A percentile compares a stretch with the other conserved stretches of the same genome.
Evolutionary conservation across 75 land plant genomes (phyloP).

Genomic region (Isoetes taiwanensis): DNA sequence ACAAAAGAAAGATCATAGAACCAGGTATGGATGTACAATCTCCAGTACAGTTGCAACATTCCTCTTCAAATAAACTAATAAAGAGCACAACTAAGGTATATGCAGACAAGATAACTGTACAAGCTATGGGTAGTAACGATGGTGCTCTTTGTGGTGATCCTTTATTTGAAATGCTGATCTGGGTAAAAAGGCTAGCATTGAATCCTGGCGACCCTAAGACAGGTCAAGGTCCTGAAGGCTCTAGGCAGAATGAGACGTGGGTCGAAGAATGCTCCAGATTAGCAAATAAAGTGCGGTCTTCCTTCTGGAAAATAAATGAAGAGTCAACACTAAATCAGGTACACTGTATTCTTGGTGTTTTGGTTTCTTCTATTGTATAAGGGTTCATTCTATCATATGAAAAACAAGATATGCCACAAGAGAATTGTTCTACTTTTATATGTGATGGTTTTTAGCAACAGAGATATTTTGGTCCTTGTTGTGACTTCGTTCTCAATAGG

Average conservation of each 20-base stretch:
- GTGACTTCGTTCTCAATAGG: background rate
- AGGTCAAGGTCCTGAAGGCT: constrained; percentile 17
- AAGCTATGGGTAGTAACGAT: too few relatives aligned
- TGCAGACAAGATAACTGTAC: too few relatives aligned
- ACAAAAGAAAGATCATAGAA: too few relatives aligned
- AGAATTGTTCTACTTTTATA: too few relatives aligned
- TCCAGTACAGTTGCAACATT: too few relatives aligned
- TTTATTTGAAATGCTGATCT: constrained; percentile 28
- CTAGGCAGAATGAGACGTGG: constrained; percentile 27
- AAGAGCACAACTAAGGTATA: too few relatives aligned
- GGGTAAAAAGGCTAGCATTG: constrained; percentile 44
- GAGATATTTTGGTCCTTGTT: background rate
- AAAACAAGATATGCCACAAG: too few relatives aligned
- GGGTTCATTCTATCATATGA: too few relatives aligned
- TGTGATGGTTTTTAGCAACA: too few relatives aligned
- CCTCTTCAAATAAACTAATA: too few relatives aligned
- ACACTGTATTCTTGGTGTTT: background rate
- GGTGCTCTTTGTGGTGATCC: too few relatives aligned
- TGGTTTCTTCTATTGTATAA: background rate
- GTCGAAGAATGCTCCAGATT: constrained; percentile 19
- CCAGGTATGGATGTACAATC: too few relatives aligned
- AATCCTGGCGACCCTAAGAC: constrained; percentile 25
- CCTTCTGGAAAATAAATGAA: constrained; percentile 15
- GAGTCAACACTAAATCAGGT: background rate
- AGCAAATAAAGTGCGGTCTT: constrained; percentile 22